phyloP scores from a whole-genome alignment of 495 filamentous ascomycete genomes.

The Aspergillus leporis region DNA sequence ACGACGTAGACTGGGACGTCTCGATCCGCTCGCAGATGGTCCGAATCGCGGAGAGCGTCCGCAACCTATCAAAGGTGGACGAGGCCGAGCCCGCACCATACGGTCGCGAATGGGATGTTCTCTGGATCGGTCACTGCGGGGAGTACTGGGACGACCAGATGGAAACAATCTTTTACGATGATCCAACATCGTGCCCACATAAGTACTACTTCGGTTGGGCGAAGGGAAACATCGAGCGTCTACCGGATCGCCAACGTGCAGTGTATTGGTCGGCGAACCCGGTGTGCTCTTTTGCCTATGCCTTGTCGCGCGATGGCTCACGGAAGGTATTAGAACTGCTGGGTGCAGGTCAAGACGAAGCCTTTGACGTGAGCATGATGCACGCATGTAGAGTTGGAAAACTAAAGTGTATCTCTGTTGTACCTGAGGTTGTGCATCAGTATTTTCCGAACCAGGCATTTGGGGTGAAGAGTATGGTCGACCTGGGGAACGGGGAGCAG shows the following conservation, averaged over 20 bases:
- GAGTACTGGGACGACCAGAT: slow-evolving; percentile 25
- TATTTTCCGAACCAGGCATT: slow-evolving; percentile 12
- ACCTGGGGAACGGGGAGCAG: slow-evolving; percentile 12
- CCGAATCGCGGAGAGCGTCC: slow-evolving; percentile 15
- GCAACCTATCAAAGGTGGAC: slow-evolving; percentile 19
- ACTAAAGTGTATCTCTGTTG: slow-evolving; percentile 21
- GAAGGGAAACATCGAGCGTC: slow-evolving; percentile 11
- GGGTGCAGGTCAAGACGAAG: slow-evolving; percentile 20
- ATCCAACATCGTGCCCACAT: slow-evolving; percentile 14
- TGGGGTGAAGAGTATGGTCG: slow-evolving; percentile 15
- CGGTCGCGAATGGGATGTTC: slow-evolving; percentile 38
- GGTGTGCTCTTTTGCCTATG: slow-evolving; percentile 50
- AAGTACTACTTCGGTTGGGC: slow-evolving; percentile 16
- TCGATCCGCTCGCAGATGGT: slow-evolving; percentile 29
- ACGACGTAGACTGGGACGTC: slow-evolving; percentile 50
- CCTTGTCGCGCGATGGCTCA: slow-evolving; percentile 30
- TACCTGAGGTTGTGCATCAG: slow-evolving; percentile 25
- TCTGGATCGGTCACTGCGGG: slow-evolving; percentile 45
- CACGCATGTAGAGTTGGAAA: slow-evolving; percentile 12
- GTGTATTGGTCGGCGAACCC: slow-evolving; percentile 38
- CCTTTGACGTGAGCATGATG: slow-evolving; percentile 23
- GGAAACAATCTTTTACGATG: slow-evolving; percentile 18
- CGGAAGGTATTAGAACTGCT: slow-evolving; percentile 23
- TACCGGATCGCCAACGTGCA: slow-evolving; percentile 30
- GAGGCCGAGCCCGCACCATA: slow-evolving; percentile 17